Conservation (phyloP, 2,329 filamentous ascomycete genomes). For the Monosporascus sp. region DNA sequence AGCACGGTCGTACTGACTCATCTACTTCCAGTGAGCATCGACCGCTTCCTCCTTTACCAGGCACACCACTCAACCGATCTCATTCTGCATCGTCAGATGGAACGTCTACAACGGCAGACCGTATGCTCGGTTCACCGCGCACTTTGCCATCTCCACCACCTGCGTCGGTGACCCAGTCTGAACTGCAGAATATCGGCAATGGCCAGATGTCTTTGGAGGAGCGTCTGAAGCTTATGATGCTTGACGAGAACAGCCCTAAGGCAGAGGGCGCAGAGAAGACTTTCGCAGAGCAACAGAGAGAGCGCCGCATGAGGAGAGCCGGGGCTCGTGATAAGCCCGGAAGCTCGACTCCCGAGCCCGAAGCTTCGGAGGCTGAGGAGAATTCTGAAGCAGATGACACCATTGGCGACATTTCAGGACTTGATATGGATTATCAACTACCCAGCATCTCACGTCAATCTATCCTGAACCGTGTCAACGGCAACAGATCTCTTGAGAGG, state of each 20-base stretch:
- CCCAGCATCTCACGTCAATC: conserved; percentile 90
- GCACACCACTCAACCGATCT: conserved; percentile 40
- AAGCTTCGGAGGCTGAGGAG: conserved; percentile 24
- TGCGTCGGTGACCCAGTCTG: conserved; percentile 65
- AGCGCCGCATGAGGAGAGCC: conserved; percentile 63
- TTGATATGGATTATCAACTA: conserved; percentile 57
- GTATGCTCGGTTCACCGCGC: conserved; percentile 60
- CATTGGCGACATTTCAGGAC: conserved; percentile 53
- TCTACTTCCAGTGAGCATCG: conserved; percentile 75
- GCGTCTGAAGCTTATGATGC: conserved; percentile 81
- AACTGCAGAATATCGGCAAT: conserved; percentile 70
- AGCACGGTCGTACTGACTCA: conserved; percentile 64
- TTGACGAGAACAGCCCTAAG: conserved; percentile 48
- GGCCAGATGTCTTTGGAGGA: conserved; percentile 81
- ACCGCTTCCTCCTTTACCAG: conserved; percentile 81
- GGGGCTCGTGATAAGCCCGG: conserved; percentile 42
- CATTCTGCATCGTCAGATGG: conserved; percentile 55
- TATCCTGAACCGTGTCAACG: conserved; percentile 83
- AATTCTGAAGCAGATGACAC: conserved; percentile 54
- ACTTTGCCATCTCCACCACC: conserved; percentile 70
- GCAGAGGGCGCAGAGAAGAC: conserved; percentile 36
- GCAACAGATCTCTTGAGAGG: conserved; percentile 47
- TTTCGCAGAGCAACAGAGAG: conserved; percentile 60
- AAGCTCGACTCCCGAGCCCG: conserved; percentile 40
- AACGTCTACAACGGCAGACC: conserved; percentile 67